Evolutionary conservation across 352 stramenopile species (phyloP), one percentile per base, ranked within the genome.

Genomic region (Pilasporangium apinafurcum): DNA sequence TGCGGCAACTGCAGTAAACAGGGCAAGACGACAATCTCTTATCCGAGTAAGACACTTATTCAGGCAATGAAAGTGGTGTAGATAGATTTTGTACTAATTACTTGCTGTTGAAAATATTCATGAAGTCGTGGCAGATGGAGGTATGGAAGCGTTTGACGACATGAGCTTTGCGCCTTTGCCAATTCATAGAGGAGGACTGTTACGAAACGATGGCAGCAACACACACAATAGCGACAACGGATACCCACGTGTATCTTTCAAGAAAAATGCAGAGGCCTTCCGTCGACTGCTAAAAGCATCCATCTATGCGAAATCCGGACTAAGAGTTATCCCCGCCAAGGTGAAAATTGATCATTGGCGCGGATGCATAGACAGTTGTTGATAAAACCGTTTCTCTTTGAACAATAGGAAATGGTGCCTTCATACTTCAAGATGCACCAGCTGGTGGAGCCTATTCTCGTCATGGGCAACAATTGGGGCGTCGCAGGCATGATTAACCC

Each of bases 1-100:
- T 80, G 67, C 22, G 57, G 51, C 22, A 17, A 37, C 8, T 80
- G 67, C 41, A 63, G 45, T 36, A 68, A 72, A 39, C 45, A 69
- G 32, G 65, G 59, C 36, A 33, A 60, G 34, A 43, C 39, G 22
- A 66, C 47, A 10, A 16, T 50, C 47, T 53, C 46, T 27, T 61
- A 54, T 48, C 52, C 48, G 50, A 51, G 44, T n/a, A n/a, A n/a
- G n/a, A n/a, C n/a, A n/a, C n/a, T n/a, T n/a, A n/a, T n/a, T n/a
- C n/a, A n/a, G n/a, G n/a, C n/a, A n/a, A n/a, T n/a, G n/a, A n/a
- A n/a, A n/a, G n/a, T n/a, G n/a, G n/a, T n/a, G n/a, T n/a, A n/a
- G n/a, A n/a, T n/a, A n/a, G n/a, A n/a, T n/a, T n/a, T n/a, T n/a
- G n/a, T n/a, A n/a, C n/a, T n/a, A n/a, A n/a, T n/a, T n/a, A n/a